A percentile compares a stretch with the other conserved stretches of the same genome.
These are phyloP conservation scores for Mortierella sp. DNA, from an alignment of 371 early-diverging fungal species.

Conservation along the genomic window DNA sequence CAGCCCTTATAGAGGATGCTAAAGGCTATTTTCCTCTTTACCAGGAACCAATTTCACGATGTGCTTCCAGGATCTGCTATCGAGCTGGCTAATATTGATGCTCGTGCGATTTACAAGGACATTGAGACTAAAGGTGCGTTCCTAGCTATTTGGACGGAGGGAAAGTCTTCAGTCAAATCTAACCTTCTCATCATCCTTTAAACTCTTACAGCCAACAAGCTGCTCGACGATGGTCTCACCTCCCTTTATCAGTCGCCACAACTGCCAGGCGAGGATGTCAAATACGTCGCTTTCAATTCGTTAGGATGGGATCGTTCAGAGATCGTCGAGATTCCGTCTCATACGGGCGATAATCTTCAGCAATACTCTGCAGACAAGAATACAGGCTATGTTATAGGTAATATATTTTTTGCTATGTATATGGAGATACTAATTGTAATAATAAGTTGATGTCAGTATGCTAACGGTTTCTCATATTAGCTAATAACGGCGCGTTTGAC, in stretches of 20 bases:
- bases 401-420: neutral
- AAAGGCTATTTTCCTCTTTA: neutral
- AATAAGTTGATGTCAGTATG: neutral
- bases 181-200: neutral
- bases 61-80: slow-evolving; percentile 95
- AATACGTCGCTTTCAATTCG: slow-evolving; percentile 82
- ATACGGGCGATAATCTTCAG: slow-evolving; percentile 40
- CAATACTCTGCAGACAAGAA: slow-evolving; percentile 63
- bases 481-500: slow-evolving; percentile 22
- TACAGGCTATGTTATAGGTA: slow-evolving; percentile 58
- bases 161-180: neutral
- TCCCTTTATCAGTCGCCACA: slow-evolving; percentile 24
- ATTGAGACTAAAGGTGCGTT: slow-evolving; percentile 57
- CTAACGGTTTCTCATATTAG: slow-evolving; percentile 7
- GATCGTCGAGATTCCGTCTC: slow-evolving; percentile 73
- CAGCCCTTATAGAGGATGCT: neutral
- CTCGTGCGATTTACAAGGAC: slow-evolving; percentile 62
- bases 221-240: slow-evolving; percentile 59
- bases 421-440: too few species aligned
- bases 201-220: slow-evolving; percentile 23
- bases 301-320: slow-evolving; percentile 83
- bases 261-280: slow-evolving; percentile 22
- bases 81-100: slow-evolving; percentile 90
- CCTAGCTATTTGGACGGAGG: neutral
- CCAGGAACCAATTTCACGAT: slow-evolving; percentile 95